These are phyloP conservation scores for Pneumocystis sp. DNA, from an alignment of 1,139 yeast species.

Conservation along the genomic window DNA sequence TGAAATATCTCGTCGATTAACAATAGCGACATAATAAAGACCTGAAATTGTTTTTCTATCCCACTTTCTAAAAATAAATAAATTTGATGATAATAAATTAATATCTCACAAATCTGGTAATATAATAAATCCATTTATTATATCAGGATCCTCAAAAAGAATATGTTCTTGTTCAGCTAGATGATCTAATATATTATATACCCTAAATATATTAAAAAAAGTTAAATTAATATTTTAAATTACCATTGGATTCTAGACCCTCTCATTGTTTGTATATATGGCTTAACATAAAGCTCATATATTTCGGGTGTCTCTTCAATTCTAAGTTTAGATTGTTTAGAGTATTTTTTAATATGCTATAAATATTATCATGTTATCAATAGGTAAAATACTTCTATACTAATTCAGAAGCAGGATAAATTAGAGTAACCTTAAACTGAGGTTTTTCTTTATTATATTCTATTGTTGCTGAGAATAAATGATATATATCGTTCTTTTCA, in stretches of 20 bases:
- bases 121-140: conserved; percentile 34
- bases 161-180: conserved; percentile 79
- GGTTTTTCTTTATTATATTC: conserved; percentile 33
- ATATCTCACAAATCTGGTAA: conserved; percentile 27
- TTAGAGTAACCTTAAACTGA: conserved; percentile 56
- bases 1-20: conserved; percentile 52
- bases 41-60: conserved; percentile 57
- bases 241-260: conserved; percentile 71
- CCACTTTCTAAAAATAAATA: conserved; percentile 71
- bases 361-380: not conserved
- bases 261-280: conserved; percentile 62
- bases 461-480: conserved; percentile 50
- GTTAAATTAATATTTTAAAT: too few relatives aligned
- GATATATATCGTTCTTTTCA: conserved; percentile 66
- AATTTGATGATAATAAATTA: conserved; percentile 28
- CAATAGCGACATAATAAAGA: conserved; percentile 66
- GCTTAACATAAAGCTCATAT: conserved; percentile 47
- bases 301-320: conserved; percentile 68
- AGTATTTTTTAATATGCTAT: conserved; percentile 61
- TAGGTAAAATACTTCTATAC: conserved; percentile 1
- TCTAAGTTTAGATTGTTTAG: conserved; percentile 41
- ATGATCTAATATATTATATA: conserved; percentile 60
- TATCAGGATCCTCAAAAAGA: conserved; percentile 45
- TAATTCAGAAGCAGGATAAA: conserved; percentile 75
- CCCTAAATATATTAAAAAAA: conserved; percentile 22